A percentile compares a stretch with the other conserved stretches of the same genome.
These are phyloP conservation scores for Paxillus ammoniavirescens DNA, from an alignment of 768 basidiomycete genomes.

Conservation along the genomic window DNA sequence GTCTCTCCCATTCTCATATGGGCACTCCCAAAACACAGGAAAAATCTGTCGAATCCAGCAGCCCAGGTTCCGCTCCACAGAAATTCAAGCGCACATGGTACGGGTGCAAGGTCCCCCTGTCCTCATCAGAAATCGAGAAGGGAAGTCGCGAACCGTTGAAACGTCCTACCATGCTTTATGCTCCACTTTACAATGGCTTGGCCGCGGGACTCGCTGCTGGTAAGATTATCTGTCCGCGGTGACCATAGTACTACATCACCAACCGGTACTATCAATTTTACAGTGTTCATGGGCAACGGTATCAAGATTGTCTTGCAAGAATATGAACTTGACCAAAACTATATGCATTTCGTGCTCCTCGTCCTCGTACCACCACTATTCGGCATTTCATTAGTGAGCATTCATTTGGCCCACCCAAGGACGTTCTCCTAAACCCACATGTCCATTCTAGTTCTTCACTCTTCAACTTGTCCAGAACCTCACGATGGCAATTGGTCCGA, in stretches of 20 bases:
- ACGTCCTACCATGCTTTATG: constrained; percentile 24
- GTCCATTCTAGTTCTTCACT: constrained; percentile 36
- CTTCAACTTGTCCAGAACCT: constrained; percentile 40
- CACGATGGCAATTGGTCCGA: constrained; percentile 45
- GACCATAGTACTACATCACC: not conserved
- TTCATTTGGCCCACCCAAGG: constrained; percentile 4
- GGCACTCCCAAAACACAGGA: constrained; percentile 16
- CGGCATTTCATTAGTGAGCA: constrained; percentile 43
- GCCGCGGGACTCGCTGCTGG: constrained; percentile 26
- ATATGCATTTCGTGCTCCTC: constrained; percentile 41
- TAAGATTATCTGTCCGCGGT: not conserved
- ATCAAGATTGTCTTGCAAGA: constrained; percentile 58
- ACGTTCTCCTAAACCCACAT: not conserved
- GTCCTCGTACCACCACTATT: constrained; percentile 41
- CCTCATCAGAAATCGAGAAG: constrained; percentile 31
- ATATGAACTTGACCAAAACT: constrained; percentile 46
- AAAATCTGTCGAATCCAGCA: constrained; percentile 14
- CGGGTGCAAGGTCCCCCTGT: constrained; percentile 48
- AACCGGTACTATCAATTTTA: constrained; percentile 14
- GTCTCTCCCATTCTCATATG: constrained; percentile 33
- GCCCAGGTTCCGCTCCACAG: constrained; percentile 24
- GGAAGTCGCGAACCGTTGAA: constrained; percentile 7
- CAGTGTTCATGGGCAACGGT: constrained; percentile 66
- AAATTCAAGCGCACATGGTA: constrained; percentile 56
- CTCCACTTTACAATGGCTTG: constrained; percentile 26